These are phyloP conservation scores for Haplographium delicatum DNA, from an alignment of 495 filamentous ascomycete genomes.

Conservation along the genomic window DNA sequence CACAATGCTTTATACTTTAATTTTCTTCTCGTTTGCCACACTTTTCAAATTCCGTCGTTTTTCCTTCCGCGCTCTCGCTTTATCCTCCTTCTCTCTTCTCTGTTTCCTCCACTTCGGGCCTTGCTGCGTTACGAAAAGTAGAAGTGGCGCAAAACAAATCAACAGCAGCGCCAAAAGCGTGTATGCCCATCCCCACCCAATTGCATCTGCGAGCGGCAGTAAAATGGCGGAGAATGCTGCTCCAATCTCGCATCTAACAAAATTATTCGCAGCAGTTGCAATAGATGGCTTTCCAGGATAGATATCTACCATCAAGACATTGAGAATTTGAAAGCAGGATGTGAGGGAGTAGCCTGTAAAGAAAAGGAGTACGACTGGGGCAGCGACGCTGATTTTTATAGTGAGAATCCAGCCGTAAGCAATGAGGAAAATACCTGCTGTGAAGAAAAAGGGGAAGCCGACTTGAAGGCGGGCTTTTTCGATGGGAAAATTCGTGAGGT, in stretches of 20 bases:
- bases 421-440: slow-evolving; percentile 36
- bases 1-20: too few relatives aligned
- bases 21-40: not conserved
- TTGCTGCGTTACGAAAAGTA: slow-evolving; percentile 9
- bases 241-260: slow-evolving; percentile 62
- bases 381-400: slow-evolving; percentile 37
- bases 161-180: slow-evolving; percentile 49
- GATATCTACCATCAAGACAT: slow-evolving; percentile 61
- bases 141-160: slow-evolving; percentile 9
- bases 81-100: slow-evolving; percentile 10
- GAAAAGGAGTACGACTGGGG: slow-evolving; percentile 50
- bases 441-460: slow-evolving; percentile 42
- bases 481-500: slow-evolving; percentile 57
- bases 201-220: slow-evolving; percentile 56
- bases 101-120: slow-evolving; percentile 13
- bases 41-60: not conserved
- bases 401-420: slow-evolving; percentile 55
- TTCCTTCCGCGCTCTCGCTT: not conserved
- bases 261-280: slow-evolving; percentile 66
- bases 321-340: slow-evolving; percentile 43
- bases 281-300: slow-evolving; percentile 57
- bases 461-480: slow-evolving; percentile 58
- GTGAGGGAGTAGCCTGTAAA: slow-evolving; percentile 46
- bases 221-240: slow-evolving; percentile 62
- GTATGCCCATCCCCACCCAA: slow-evolving; percentile 65